Evolutionary conservation across 805 yeast genomes (phyloP), one percentile per base, ranked within the genome.

Genomic region (Candida sphagnicola): DNA sequence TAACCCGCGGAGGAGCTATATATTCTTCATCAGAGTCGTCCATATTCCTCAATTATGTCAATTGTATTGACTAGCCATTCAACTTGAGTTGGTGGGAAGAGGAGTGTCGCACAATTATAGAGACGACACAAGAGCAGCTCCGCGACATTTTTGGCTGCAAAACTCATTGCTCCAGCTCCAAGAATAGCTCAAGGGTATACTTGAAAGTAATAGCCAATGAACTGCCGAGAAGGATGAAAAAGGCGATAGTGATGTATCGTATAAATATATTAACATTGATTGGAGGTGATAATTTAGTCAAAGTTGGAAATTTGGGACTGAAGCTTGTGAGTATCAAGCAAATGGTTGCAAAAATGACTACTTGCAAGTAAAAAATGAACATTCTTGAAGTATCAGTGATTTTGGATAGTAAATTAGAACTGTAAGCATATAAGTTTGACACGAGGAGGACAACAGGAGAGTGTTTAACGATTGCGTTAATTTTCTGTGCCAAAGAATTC

Each of bases 21-120:
- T 61, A 65, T 39, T 65, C 71, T 40, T 63, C 69, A 40, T 62
- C 68, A 8, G 67, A 60, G 35, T 59, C 67, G 50, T 54, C 57
- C 57, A 54, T 54, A 10, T n/a, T n/a, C n/a, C n/a, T n/a, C n/a
- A n/a, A n/a, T n/a, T n/a, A n/a, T n/a, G n/a, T n/a, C n/a, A n/a
- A n/a, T n/a, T n/a, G n/a, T n/a, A n/a, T n/a, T n/a, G n/a, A n/a
- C n/a, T n/a, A n/a, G n/a, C n/a, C n/a, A n/a, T n/a, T n/a, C n/a
- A n/a, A n/a, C n/a, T n/a, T n/a, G n/a, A n/a, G n/a, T n/a, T n/a
- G n/a, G n/a, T n/a, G n/a, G n/a, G n/a, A n/a, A n/a, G n/a, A n/a
- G n/a, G n/a, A n/a, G n/a, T n/a, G n/a, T n/a, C n/a, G n/a, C n/a
- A n/a, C n/a, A n/a, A n/a, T n/a, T n/a, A n/a, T n/a, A n/a, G n/a